Conservation (phyloP, 2,329 filamentous ascomycete species). For the Mycocentrospora acerina region DNA sequence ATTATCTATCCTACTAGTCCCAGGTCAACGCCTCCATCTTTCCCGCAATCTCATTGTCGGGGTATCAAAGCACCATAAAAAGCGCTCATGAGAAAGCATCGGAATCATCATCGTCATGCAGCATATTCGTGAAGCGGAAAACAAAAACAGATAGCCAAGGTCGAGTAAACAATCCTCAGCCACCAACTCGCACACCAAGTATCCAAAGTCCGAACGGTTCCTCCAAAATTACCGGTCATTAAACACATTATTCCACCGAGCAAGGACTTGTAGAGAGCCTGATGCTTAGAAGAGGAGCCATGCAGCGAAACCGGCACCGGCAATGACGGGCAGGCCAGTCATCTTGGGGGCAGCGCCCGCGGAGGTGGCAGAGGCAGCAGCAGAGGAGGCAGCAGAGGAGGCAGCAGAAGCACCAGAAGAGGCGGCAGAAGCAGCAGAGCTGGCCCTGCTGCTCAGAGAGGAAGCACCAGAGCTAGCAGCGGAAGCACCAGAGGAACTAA, state of each 20-base stretch:
- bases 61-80: constrained; percentile 38
- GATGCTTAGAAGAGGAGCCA: constrained; percentile 41
- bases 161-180: constrained; percentile 14
- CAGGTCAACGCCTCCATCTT: constrained; percentile 11
- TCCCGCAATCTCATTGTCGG: constrained; percentile 20
- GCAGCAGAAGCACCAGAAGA: constrained; percentile 12
- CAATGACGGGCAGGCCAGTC: constrained; percentile 40
- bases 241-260: constrained; percentile 36
- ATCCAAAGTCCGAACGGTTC: constrained; percentile 23
- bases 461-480: constrained; percentile 5
- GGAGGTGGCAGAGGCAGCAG: constrained; percentile 7
- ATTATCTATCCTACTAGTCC: constrained; percentile 27
- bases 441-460: too few species aligned
- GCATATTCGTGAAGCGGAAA: constrained; percentile 17
- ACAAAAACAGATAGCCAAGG: constrained; percentile 11
- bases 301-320: constrained; percentile 40
- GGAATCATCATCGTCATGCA: constrained; percentile 27
- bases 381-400: constrained; percentile 15
- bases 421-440: constrained; percentile 12
- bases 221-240: constrained; percentile 21
- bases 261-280: constrained; percentile 18
- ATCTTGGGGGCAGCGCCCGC: constrained; percentile 31
- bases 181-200: constrained; percentile 16
- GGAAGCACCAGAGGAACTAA: constrained; percentile 12
- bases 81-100: constrained; percentile 19